Base-by-base conservation (phyloP, 2,329 filamentous ascomycete species). In the Dactylellina sp. region DNA sequence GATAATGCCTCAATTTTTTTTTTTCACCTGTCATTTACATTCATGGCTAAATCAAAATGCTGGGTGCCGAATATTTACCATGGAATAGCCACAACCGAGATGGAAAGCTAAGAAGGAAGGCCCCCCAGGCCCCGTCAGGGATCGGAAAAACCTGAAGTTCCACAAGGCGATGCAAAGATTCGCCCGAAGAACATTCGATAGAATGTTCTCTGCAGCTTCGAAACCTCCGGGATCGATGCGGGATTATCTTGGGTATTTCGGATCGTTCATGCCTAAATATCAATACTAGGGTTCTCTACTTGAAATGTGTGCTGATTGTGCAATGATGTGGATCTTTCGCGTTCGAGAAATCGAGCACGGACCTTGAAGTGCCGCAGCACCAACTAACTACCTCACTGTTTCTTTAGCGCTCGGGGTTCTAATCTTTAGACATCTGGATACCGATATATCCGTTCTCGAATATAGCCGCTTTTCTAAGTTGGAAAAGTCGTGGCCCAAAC, bases 71-170 rank as follows among this genome's bases (percentile, higher is more conserved):
- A 22, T 9, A 11, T 28, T 56, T 57, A 56, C 61, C 49, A 56
- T 65, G 50, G 28, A 57, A 24, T 39, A 40, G 25, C 50, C 44
- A 39, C 28, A 56, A 65, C 61, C 50, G 50, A 56, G 61, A 56
- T 64, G 60, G 25, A 32, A 52, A 55, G 39, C 6, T 35, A 52
- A 25, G 37, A 14, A 7, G 18, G 12, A 66, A 20, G 32, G 18
- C n/a, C n/a, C n/a, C n/a, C n/a, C n/a, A n/a, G n/a, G n/a, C n/a
- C n/a, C n/a, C n/a, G n/a, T 42, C 64, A 12, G 22, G 64, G 56
- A 40, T 61, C 64, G 64, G 64, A 70, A 70, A 70, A 70, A 70
- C 56, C 40, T 70, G 56, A 53, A 18, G 28, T 32, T 32, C 28
- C 28, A 32, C 28, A 32, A 32, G 28, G 28, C 28, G 28, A 32